Conservation (phyloP, 164 flowering plant species). For the Stephania cephalantha region DNA sequence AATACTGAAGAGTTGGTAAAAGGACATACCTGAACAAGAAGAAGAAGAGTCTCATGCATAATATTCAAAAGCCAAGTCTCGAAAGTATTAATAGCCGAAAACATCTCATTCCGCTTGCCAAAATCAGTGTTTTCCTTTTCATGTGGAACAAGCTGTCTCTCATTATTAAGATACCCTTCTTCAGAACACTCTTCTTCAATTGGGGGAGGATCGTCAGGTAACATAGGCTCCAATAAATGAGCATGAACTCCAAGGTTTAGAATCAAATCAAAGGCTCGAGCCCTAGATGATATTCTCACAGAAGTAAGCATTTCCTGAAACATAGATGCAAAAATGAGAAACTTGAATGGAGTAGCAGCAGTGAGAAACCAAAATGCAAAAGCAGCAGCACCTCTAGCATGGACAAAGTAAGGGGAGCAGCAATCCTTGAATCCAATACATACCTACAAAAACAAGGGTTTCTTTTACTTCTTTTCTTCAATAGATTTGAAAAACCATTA, state of each 20-base stretch:
- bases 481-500: background rate
- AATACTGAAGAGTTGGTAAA: background rate
- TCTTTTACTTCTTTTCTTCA: conserved; percentile 6
- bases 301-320: conserved; percentile 88
- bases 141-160: conserved; percentile 30
- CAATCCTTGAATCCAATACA: conserved; percentile 76
- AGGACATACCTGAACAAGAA: conserved; percentile 85
- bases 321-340: conserved; percentile 16
- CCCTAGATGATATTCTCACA: conserved; percentile 57
- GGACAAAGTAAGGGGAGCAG: conserved; percentile 91
- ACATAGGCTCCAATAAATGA: conserved; percentile 83
- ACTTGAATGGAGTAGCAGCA: conserved; percentile 5
- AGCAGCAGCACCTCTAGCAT: conserved; percentile 82
- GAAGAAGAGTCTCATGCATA: conserved; percentile 76
- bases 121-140: conserved; percentile 36
- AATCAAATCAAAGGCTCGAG: conserved; percentile 90
- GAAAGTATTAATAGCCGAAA: conserved; percentile 64
- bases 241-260: conserved; percentile 97
- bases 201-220: conserved; percentile 48
- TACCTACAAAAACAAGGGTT: conserved; percentile 60
- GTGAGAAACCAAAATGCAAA: conserved; percentile 8
- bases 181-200: conserved; percentile 73
- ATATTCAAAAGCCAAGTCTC: conserved; percentile 89
- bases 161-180: conserved; percentile 47
- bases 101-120: conserved; percentile 25